Evolutionary conservation across 2,329 filamentous ascomycete genomes (phyloP), one percentile per base, ranked within the genome.

Genomic region (Shiraia bambusicola): DNA sequence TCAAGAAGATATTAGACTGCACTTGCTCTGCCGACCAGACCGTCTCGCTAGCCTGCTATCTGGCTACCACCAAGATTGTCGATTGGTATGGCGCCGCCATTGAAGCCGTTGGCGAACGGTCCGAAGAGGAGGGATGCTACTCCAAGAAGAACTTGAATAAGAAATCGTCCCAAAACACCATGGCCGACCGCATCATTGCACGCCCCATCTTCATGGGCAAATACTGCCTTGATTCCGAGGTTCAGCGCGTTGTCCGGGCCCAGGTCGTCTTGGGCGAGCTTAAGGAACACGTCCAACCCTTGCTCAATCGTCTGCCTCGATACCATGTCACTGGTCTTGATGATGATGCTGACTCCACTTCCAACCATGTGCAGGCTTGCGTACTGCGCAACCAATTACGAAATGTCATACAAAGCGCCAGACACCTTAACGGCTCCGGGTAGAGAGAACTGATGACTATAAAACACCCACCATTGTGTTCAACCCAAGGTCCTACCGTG

Each of bases 71-170:
- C 24, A 36, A 36, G 14, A 36, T 36, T 28, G 34, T 36, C 16
- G 34, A 36, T 10, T 36, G 34, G 34, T 36, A 36, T n/a, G 34
- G 34, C 2, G 34, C 34, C 14, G 34, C 34, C n/a, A 36, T 36
- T 15, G 34, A 28, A 36, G 26, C 26, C 1, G 34, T 36, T n/a
- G 34, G 26, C 12, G 34, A 36, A 15, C n/a, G 34, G 12, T n/a
- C 34, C 10, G 34, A 36, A 36, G 10, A 22, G 12, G 11, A 13
- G 13, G 26, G 27, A 15, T 8, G 11, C 14, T 34, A 14, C 32
- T n/a, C 19, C 19, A 22, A 22, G 8, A 27, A 28, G 11, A 15
- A 13, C 14, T 11, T 12, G n/a, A 14, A 7, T n/a, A n/a, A 16
- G 9, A 36, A 7, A 13, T 16, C 34, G 9, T 36, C 34, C 12